Percentiles rank a stretch among this genome's conserved stretches.
Evolutionary conservation across 225 moss, liverwort and hornwort genomes (phyloP).

Genomic region (Sphagnum contortum): DNA sequence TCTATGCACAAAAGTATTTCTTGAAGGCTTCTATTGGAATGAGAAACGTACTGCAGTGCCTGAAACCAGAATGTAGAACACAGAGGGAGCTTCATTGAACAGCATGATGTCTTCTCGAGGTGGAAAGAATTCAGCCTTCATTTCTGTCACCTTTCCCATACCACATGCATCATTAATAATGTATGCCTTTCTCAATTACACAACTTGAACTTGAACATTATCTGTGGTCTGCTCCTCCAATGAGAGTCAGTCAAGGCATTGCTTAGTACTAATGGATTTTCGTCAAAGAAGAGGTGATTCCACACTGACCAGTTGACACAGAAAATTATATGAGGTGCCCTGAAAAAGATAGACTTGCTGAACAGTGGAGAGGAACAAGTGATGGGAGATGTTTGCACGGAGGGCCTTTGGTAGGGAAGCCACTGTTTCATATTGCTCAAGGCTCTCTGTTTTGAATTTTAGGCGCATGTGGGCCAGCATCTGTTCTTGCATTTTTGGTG

Average conservation of each 20-base stretch:
- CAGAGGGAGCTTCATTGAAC: slow-evolving; percentile 88
- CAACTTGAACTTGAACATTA: no score
- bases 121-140: slow-evolving; percentile 89
- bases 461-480: slow-evolving; percentile 86
- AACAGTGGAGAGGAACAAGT: slow-evolving; percentile 72
- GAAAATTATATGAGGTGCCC: slow-evolving; percentile 85
- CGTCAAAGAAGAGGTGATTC: no score
- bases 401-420: slow-evolving; percentile 66
- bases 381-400: slow-evolving; percentile 58
- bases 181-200: no score
- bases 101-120: slow-evolving; percentile 78
- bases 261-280: no score
- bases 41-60: slow-evolving; percentile 63
- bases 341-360: slow-evolving; percentile 75
- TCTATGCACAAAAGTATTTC: background rate
- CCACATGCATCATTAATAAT: no score
- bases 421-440: slow-evolving; percentile 53
- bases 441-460: slow-evolving; percentile 76
- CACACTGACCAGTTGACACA: slow-evolving; percentile 65
- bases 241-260: no score
- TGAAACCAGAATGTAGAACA: slow-evolving; percentile 83
- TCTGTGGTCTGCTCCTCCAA: no score
- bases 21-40: background rate
- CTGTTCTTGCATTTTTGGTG: slow-evolving; percentile 64
- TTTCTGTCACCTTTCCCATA: slow-evolving; percentile 62